These are phyloP conservation scores for Fusarium goolgardi DNA, from an alignment of 2,329 filamentous ascomycete species.

Conservation along the genomic window DNA sequence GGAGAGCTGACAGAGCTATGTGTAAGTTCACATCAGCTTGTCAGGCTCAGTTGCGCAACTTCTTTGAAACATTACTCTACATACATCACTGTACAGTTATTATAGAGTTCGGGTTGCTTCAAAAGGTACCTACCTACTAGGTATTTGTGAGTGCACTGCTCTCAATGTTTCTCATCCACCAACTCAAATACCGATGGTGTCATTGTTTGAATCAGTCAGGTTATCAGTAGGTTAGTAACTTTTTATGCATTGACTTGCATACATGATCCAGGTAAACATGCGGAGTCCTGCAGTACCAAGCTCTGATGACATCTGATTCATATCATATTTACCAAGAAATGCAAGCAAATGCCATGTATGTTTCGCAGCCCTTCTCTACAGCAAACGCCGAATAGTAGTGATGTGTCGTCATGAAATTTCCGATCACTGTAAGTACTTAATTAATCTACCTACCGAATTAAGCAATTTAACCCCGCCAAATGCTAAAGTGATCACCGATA, in stretches of 20 bases:
- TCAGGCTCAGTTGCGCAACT: neutral
- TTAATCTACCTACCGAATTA: neutral
- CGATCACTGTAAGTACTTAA: neutral
- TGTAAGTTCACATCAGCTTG: neutral
- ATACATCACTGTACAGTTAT: neutral
- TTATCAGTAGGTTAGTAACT: neutral
- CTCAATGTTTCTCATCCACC: neutral
- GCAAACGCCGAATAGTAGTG: neutral
- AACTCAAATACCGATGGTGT: neutral
- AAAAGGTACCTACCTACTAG: neutral
- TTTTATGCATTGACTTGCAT: neutral
- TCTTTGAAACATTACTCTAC: neutral
- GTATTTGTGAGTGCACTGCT: neutral
- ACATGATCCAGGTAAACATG: neutral
- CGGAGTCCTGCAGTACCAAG: neutral
- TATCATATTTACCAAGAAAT: constrained; percentile 5
- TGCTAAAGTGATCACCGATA: constrained; percentile 19
- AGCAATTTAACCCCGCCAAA: constrained; percentile 28
- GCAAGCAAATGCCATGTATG: constrained; percentile 3
- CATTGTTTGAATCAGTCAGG: neutral
- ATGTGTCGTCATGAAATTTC: constrained; percentile 27
- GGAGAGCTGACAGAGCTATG: neutral
- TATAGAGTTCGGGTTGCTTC: neutral
- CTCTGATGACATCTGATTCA: constrained; percentile 1
- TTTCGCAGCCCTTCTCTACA: constrained; percentile 25